Conservation (phyloP, 345 rosid species). For the Leavenworthia alabamica region DNA sequence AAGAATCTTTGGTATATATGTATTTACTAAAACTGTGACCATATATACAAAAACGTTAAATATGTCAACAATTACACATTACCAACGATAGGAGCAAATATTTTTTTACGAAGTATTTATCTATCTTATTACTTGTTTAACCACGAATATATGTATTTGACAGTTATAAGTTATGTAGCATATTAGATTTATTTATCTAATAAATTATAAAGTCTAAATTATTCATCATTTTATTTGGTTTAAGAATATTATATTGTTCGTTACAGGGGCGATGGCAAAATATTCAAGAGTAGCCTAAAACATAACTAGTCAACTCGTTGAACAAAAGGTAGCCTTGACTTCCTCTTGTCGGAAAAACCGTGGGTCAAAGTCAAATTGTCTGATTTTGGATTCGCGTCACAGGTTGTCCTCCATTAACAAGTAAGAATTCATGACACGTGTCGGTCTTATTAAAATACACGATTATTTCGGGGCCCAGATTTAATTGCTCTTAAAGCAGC, state of each 20-base stretch:
- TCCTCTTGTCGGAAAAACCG: background rate
- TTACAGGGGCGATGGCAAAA: no score
- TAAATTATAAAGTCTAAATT: no score
- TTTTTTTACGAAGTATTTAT: background rate
- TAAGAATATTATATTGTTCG: no score
- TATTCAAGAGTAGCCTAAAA: no score
- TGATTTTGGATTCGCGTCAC: slow-evolving; percentile 5
- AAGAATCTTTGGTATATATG: background rate
- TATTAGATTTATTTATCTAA: background rate
- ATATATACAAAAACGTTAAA: background rate
- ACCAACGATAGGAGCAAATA: background rate
- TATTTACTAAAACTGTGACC: background rate
- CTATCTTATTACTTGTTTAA: background rate
- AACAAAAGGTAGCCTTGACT: slow-evolving; percentile 18
- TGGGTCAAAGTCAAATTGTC: slow-evolving; percentile 7
- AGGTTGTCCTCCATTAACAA: slow-evolving; percentile 3
- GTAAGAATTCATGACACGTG: background rate
- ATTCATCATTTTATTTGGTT: no score
- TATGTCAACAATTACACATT: background rate
- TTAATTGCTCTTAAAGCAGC: background rate
- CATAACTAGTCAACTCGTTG: slow-evolving; percentile 15
- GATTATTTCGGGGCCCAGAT: background rate
- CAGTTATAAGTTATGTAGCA: background rate
- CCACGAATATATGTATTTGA: background rate
- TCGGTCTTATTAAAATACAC: background rate